Evolutionary conservation across 2,329 filamentous ascomycete species (phyloP).

Genomic region (Clathrospora elynae): DNA sequence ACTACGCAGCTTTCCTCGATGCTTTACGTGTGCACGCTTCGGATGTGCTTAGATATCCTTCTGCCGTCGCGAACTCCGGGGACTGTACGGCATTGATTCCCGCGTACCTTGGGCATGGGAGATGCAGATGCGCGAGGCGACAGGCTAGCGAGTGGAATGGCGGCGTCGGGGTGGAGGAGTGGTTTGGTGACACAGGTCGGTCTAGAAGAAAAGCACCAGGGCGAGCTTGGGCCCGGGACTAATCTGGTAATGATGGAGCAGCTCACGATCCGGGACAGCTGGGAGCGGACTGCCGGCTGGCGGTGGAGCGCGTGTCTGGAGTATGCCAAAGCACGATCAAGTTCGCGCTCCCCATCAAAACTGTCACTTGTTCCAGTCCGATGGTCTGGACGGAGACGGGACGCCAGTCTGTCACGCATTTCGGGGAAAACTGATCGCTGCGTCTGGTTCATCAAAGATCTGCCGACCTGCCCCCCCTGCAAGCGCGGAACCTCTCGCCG

Average conservation of each 20-base stretch:
- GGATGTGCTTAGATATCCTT: conserved; percentile 5
- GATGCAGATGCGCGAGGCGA: conserved; percentile 14
- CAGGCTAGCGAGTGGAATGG: conserved; percentile 21
- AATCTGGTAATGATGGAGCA: conserved; percentile 30
- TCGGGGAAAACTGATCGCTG: conserved; percentile 19
- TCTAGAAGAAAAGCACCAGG: conserved; percentile 31
- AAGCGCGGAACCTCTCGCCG: conserved; percentile 14
- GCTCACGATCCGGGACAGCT: conserved; percentile 15
- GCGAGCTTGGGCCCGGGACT: conserved; percentile 32
- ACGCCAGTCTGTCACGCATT: conserved; percentile 15
- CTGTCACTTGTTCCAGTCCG: conserved; percentile 2
- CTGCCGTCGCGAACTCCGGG: conserved; percentile 22
- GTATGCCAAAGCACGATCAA: conserved; percentile 2
- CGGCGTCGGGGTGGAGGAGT: conserved; percentile 20
- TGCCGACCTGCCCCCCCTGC: conserved; percentile 17
- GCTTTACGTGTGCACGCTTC: conserved; percentile 8
- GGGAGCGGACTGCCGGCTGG: conserved; percentile 10
- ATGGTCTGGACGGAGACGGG: conserved; percentile 6
- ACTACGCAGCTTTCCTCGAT: conserved; percentile 1
- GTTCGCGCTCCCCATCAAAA: conserved; percentile 6
- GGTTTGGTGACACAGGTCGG: conserved; percentile 9
- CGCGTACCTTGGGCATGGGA: conserved; percentile 31
- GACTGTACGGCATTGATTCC: conserved; percentile 20
- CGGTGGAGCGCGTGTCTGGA: background rate
- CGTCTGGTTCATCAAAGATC: conserved; percentile 17